Evolutionary conservation across 1,284 basidiomycete genomes (phyloP).

Genomic region (Schizophyllum commune): DNA sequence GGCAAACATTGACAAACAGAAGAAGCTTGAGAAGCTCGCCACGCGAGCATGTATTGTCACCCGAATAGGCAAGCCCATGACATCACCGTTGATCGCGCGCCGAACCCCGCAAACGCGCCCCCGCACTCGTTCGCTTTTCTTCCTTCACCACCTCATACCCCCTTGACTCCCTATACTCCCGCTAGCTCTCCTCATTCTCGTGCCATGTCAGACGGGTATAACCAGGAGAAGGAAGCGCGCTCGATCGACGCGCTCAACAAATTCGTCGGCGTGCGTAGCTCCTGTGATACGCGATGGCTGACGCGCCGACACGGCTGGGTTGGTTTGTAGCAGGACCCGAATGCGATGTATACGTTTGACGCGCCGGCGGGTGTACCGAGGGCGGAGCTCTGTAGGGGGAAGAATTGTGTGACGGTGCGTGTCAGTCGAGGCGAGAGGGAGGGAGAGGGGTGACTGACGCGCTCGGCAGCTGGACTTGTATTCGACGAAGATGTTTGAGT

Average conservation of each 20-base stretch:
- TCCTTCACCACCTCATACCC: no score
- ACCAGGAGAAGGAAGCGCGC: not conserved
- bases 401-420: not conserved
- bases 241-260: not conserved
- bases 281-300: not conserved
- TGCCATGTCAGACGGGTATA: not conserved
- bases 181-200: no score
- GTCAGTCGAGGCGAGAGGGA: not conserved
- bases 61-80: no score
- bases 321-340: not conserved
- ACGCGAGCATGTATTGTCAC: no score
- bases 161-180: no score
- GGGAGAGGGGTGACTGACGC: not conserved
- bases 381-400: not conserved
- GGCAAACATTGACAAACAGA: no score
- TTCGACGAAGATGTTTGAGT: slow-evolving; percentile 60
- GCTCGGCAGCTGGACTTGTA: slow-evolving; percentile 54
- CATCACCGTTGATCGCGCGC: no score
- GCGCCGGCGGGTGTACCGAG: not conserved
- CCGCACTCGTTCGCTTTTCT: no score
- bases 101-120: no score
- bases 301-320: not conserved
- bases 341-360: not conserved
- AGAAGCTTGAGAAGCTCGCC: no score
- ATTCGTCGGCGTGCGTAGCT: not conserved